These are phyloP conservation scores for Bipolaris oryzae DNA, from an alignment of 2,329 filamentous ascomycete genomes.

Conservation along the genomic window DNA sequence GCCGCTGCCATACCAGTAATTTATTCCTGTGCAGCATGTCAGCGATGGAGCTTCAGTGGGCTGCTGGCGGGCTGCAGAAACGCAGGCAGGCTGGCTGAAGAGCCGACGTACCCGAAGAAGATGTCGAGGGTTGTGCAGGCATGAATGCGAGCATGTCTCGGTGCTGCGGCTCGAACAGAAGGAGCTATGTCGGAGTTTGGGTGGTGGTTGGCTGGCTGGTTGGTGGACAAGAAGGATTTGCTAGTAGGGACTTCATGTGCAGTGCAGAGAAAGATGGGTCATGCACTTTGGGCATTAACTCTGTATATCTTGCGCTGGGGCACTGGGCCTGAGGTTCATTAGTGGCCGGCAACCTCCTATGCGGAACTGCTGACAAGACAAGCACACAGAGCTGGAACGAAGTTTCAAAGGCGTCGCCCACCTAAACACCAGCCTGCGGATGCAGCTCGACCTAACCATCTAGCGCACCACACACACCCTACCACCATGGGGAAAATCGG, in stretches of 20 bases:
- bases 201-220: slow-evolving; percentile 17
- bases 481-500: slow-evolving; percentile 45
- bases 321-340: slow-evolving; percentile 31
- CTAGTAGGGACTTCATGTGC: slow-evolving; percentile 31
- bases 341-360: slow-evolving; percentile 35
- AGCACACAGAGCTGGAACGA: slow-evolving; percentile 39
- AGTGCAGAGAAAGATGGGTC: slow-evolving; percentile 24
- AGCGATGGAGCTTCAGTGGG: slow-evolving; percentile 4
- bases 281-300: slow-evolving; percentile 41
- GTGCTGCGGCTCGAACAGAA: slow-evolving; percentile 25
- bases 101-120: slow-evolving; percentile 39
- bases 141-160: slow-evolving; percentile 48
- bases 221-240: slow-evolving; percentile 28
- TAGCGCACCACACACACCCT: slow-evolving; percentile 40
- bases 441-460: slow-evolving; percentile 39
- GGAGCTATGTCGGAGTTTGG: slow-evolving; percentile 25
- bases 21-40: slow-evolving; percentile 31
- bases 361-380: slow-evolving; percentile 42
- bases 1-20: slow-evolving; percentile 44
- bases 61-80: not conserved
- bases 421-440: slow-evolving; percentile 39
- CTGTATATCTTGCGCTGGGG: slow-evolving; percentile 38
- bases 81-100: slow-evolving; percentile 2
- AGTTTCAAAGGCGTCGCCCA: slow-evolving; percentile 42
- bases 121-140: slow-evolving; percentile 44